Evolutionary conservation across 371 early-diverging fungal species (phyloP), one percentile per base, ranked within the genome.

Genomic region (Dichotomocladium elegans): DNA sequence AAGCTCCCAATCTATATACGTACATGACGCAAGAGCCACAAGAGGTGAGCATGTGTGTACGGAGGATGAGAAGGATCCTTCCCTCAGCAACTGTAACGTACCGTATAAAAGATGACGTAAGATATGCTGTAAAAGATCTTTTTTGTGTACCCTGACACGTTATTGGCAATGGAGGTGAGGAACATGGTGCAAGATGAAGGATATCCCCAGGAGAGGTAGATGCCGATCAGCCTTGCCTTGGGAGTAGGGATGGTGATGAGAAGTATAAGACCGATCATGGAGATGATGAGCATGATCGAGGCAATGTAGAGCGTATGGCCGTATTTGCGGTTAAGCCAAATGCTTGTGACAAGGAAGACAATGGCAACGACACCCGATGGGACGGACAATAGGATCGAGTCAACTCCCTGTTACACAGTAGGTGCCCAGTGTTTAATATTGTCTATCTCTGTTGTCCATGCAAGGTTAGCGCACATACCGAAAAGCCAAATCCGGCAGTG

Each of bases 121-220:
- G 30, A 34, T 10, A 37, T 41, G 41, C 56, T 61, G 37, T 63
- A 63, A 12, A 68, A 63, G 21, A 61, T 48, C 47, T 68, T 68
- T 41, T 68, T 68, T 4, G 68, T 68, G 50, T 68, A 68, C 8
- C 68, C 68, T 14, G 58, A 41, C 5, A 64, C 61, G 22, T 68
- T 68, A 53, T 63, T 64, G 14, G 68, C 55, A 4, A 60, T 40
- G 17, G 68, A 68, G 11, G 54, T 33, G 3, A 68, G 42, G 34
- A 68, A 44, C 44, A 68, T 37, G 31, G 51, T 52, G 40, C 61
- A 68, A 2, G 54, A 55, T 26, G 60, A 57, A 10, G 58, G 55
- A 24, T 58, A 68, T 11, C 52, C 51, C 61, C 64, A 68, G 56
- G 53, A 54, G 10, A 63, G 52, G 29, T 60, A 68, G 14, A 68